Percentiles rank a stretch among this genome's conserved stretches.
Evolutionary conservation across 805 yeast species (phyloP).

Genomic region (Komagataella kurtzmanii): DNA sequence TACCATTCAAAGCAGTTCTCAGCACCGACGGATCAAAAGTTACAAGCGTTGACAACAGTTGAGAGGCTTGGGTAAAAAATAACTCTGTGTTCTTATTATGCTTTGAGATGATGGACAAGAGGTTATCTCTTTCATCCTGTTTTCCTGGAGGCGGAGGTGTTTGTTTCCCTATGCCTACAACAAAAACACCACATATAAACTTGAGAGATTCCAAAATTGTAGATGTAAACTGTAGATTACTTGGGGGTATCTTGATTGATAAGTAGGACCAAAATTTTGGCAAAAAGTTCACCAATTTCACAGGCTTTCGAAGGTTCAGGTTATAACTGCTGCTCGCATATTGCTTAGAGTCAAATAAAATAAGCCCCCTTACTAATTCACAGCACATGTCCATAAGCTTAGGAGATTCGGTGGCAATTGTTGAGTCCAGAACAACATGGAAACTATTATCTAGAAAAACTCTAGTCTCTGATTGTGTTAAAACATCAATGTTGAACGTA

Average conservation of each 20-base stretch:
- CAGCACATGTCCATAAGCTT: neutral
- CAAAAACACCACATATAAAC: conserved; percentile 1
- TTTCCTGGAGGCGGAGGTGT: neutral
- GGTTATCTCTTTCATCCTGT: neutral
- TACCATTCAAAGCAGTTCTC: conserved; percentile 23
- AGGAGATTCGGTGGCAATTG: neutral
- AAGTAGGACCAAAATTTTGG: neutral
- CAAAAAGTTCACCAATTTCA: neutral
- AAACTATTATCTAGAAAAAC: conserved; percentile 28
- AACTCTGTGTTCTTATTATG: neutral
- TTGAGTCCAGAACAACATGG: conserved; percentile 10
- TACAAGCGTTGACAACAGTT: neutral
- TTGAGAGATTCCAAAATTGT: conserved; percentile 6
- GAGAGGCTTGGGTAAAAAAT: neutral
- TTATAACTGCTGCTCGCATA: neutral
- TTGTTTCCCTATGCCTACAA: conserved; percentile 1
- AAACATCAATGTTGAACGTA: conserved; percentile 20
- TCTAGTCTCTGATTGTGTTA: conserved; percentile 33
- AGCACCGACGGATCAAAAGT: conserved; percentile 2
- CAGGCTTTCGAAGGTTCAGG: neutral
- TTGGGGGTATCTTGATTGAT: neutral
- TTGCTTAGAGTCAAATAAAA: neutral
- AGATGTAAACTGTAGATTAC: neutral
- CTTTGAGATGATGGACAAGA: neutral
- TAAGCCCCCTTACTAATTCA: neutral